Base-by-base conservation (phyloP, 306 rosid genomes). In the Trifolium pratense region DNA sequence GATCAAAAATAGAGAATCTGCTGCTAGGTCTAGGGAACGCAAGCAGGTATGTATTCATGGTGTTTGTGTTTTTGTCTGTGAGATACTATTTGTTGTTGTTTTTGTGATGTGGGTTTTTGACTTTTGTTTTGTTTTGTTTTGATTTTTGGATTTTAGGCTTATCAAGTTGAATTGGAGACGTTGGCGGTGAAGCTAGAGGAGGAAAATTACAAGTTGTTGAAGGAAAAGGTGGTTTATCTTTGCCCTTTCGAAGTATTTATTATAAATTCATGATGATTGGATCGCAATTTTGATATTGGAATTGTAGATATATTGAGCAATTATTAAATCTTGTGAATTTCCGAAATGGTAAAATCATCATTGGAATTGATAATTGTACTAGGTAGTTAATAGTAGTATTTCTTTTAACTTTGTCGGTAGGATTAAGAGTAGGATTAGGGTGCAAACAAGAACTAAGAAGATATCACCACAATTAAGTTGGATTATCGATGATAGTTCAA, bases 81-180 rank as follows among this genome's bases (percentile, higher is more conserved):
- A 46, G n/a, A 46, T 48, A 2, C 2, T 3, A n/a, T 53, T 5
- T 25, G 34, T 7, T 66, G 14, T 45, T 6, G n/a, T 45, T 45
- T 25, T 39, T 58, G 21, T 61, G 29, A 11, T 62, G 8, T 75
- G 25, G 10, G 55, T 46, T 23, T 59, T 78, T 57, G 14, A 66
- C 39, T 12, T 17, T 9, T 68, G 10, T 21, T 48, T 9, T 68
- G 10, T 21, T 48, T 36, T 62, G 32, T 43, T 32, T 63, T 74
- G 77, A 0, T 49, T 61, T 17, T 75, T 20, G 55, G 48, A n/a
- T 69, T 64, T 85, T 70, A 91, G 98, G 99, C 99, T 34, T 89
- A 94, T 68, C 96, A 94, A 81, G 90, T 80, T 23, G 99, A 94
- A 74, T 80, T 94, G 81, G 99, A 94, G 81, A 70, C 95, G 0